Base-by-base conservation (phyloP, 257 asterid species). In the Coffea eugenioides region DNA sequence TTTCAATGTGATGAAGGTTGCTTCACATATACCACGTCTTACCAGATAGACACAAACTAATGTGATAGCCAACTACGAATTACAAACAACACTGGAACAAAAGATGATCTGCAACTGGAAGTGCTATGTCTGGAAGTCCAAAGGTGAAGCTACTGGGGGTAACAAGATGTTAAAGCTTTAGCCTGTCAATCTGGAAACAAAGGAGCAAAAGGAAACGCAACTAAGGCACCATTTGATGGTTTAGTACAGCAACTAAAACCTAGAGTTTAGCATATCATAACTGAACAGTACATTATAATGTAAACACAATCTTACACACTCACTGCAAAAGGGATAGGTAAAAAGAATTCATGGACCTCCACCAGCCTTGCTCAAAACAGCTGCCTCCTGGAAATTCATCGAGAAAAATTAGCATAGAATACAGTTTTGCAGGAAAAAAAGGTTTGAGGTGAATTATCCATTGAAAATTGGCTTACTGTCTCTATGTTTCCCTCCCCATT, bases 321-420 rank as follows among this genome's bases (percentile, higher is more conserved):
- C 71, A 83, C 87, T 27, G 69, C 74, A 61, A 74, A 62, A 69
- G n/a, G 16, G 61, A 76, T 46, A 31, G 67, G 52, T 70, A 51
- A 36, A 25, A 52, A 39, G 4, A 49, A 74, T 78, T 87, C 81
- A 87, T 36, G 82, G 69, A 68, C 62, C 87, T 25, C 78, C 89
- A 57, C 81, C 81, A 7, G 83, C 83, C 72, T 81, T 71, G 67
- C 80, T 81, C 39, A 23, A 18, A 56, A 36, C 81, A 74, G 79
- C 73, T 57, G 76, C 41, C 70, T 81, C 73, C 88, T 85, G 87
- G 87, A 56, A 77, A 74, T 72, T 12, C 45, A 69, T 23, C 20
- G 49, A 71, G 82, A 8, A 61, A 64, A 62, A 59, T 31, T 20
- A 69, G 72, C 25, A 82, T 2, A 2, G 3, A 68, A 46, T 59